These are phyloP conservation scores for Dalechampia spathulata DNA, from an alignment of 441 rosid species.

Conservation along the genomic window DNA sequence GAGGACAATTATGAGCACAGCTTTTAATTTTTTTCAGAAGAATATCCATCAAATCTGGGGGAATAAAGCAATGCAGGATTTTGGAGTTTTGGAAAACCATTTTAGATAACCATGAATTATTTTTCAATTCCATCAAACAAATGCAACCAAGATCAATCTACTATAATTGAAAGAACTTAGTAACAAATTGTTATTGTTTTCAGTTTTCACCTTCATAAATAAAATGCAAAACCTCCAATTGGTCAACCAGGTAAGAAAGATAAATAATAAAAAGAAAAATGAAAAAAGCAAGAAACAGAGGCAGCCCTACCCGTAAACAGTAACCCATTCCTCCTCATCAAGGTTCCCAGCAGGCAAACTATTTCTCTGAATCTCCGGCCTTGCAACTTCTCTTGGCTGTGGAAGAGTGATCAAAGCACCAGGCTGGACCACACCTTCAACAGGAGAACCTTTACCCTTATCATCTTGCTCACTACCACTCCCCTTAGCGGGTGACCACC, in stretches of 20 bases:
- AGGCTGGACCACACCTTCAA: slow-evolving; percentile 78
- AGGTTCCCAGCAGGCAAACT: slow-evolving; percentile 60
- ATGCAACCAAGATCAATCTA: neutral
- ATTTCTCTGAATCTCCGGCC: slow-evolving; percentile 76
- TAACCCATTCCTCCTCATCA: slow-evolving; percentile 95
- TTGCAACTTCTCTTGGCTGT: slow-evolving; percentile 89
- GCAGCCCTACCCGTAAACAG: slow-evolving; percentile 77
- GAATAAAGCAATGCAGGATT: neutral
- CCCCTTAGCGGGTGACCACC: slow-evolving; percentile 74
- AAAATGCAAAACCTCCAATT: neutral
- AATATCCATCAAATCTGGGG: neutral
- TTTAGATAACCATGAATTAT: neutral
- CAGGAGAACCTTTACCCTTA: slow-evolving; percentile 81
- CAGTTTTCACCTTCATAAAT: neutral
- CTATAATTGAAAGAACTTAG: neutral
- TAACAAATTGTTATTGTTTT: neutral
- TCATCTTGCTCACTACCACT: slow-evolving; percentile 63
- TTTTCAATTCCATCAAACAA: neutral
- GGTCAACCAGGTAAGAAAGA: neutral
- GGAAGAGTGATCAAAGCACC: slow-evolving; percentile 83
- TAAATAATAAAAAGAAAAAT: neutral
- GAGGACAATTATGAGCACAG: no score
- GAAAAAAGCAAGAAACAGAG: neutral
- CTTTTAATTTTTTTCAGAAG: neutral
- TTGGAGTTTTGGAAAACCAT: neutral